A percentile compares a stretch with the other conserved stretches of the same genome.
phyloP scores from a whole-genome alignment of 2,329 filamentous ascomycete genomes.

The Fusarium citri region DNA sequence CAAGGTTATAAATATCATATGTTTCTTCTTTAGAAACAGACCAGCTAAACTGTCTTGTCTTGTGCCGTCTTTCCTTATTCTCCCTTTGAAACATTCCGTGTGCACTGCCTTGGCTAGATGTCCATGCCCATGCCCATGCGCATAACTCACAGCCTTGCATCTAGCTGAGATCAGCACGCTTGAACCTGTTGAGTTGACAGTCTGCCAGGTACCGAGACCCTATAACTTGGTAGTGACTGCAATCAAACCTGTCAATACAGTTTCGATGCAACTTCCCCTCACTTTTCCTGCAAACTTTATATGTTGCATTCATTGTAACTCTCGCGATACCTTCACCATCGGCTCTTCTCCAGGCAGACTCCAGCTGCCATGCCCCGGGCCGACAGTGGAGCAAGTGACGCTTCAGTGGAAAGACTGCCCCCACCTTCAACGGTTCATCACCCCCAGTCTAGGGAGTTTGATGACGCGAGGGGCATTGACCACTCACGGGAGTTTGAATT shows the following conservation, averaged over 20 bases:
- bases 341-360: neutral
- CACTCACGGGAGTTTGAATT: conserved; percentile 10
- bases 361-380: neutral
- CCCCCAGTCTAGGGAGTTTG: conserved; percentile 10
- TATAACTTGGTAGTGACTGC: neutral
- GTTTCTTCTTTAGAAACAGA: conserved; percentile 10
- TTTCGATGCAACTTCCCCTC: neutral
- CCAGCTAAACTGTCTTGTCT: neutral
- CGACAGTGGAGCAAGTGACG: conserved; percentile 26
- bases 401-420: conserved; percentile 3
- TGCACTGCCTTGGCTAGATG: conserved; percentile 1
- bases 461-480: conserved; percentile 28
- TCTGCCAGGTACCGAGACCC: neutral
- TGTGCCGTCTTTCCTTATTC: neutral
- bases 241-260: neutral
- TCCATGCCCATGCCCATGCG: neutral
- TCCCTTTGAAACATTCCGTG: conserved; percentile 13
- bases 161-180: conserved; percentile 12
- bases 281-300: conserved; percentile 15
- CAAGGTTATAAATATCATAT: neutral
- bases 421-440: conserved; percentile 22
- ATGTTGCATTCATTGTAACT: neutral
- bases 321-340: neutral
- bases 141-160: conserved; percentile 11
- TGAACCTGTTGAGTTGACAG: neutral